Percentiles rank a stretch among this genome's conserved stretches.
Conservation (phyloP, 169 alveolate species). For the Cryptosporidium muris region DNA sequence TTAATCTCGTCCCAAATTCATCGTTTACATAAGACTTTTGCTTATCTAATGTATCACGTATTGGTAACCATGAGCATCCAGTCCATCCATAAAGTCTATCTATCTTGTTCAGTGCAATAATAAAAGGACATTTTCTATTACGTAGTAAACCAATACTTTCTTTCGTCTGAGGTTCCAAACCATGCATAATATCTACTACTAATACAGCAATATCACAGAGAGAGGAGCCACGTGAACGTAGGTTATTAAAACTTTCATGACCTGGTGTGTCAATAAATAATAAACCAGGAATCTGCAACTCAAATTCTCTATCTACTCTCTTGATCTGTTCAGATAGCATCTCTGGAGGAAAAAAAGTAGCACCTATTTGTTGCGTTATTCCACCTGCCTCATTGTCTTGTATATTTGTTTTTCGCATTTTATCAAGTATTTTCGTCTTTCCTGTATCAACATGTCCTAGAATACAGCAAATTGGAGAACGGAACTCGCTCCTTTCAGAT, state of each 20-base stretch:
- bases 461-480: slow-evolving; percentile 98
- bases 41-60: slow-evolving; percentile 82
- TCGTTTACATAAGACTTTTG: slow-evolving; percentile 86
- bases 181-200: slow-evolving; percentile 99
- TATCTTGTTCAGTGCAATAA: slow-evolving; percentile 98
- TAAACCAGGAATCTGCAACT: slow-evolving; percentile 93
- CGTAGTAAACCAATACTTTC: slow-evolving; percentile 92
- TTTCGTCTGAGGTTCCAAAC: slow-evolving; percentile 97
- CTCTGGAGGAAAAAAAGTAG: slow-evolving; percentile 98
- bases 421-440: slow-evolving; percentile 98
- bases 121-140: slow-evolving; percentile 93
- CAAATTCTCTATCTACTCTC: slow-evolving; percentile 76
- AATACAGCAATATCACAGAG: slow-evolving; percentile 98
- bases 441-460: slow-evolving; percentile 99
- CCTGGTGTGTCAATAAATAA: slow-evolving; percentile 99
- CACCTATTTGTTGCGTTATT: slow-evolving; percentile 99
- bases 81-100: slow-evolving; percentile 97
- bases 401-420: slow-evolving; percentile 97
- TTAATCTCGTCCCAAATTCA: slow-evolving; percentile 88
- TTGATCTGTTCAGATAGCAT: slow-evolving; percentile 88
- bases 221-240: slow-evolving; percentile 98
- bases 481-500: slow-evolving; percentile 70
- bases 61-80: slow-evolving; percentile 87
- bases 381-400: slow-evolving; percentile 99
- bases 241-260: slow-evolving; percentile 91